Evolutionary conservation across 306 rosid species (phyloP).

Genomic region (Corylus heterophylla): DNA sequence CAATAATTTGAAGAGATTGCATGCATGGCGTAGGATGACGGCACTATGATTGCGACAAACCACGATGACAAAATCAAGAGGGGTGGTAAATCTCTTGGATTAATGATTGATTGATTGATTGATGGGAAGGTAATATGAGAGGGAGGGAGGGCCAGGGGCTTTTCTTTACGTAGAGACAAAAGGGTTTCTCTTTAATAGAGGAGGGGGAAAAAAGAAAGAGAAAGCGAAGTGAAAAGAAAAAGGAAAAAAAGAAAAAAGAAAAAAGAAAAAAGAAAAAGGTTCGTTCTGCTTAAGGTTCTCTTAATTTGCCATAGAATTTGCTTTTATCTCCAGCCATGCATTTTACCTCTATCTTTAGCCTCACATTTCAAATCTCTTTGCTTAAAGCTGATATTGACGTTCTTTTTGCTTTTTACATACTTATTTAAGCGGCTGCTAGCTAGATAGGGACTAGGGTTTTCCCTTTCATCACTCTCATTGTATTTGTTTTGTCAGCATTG

Average conservation of each 20-base stretch:
- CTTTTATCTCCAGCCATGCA: background rate
- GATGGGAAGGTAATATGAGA: background rate
- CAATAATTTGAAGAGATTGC: too few relatives aligned
- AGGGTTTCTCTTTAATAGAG: too few relatives aligned
- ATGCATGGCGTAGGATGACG: too few relatives aligned
- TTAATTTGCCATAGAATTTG: background rate
- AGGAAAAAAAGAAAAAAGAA: background rate
- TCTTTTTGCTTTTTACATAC: too few relatives aligned
- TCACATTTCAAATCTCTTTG: background rate
- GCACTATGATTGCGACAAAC: too few relatives aligned
- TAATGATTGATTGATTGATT: background rate
- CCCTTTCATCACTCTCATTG: too few relatives aligned
- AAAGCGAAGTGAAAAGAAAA: background rate
- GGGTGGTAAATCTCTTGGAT: background rate
- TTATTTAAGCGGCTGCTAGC: too few relatives aligned
- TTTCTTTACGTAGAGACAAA: background rate
- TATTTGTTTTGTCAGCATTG: too few relatives aligned
- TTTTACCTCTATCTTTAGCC: background rate
- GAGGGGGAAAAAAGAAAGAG: background rate
- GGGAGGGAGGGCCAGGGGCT: background rate
- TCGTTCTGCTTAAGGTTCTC: background rate
- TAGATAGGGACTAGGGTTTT: too few relatives aligned
- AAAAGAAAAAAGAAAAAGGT: background rate
- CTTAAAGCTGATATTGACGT: background rate
- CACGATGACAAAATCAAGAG: too few relatives aligned